These are phyloP conservation scores for Termitomyces sp. DNA, from an alignment of 768 basidiomycete genomes.

Conservation along the genomic window DNA sequence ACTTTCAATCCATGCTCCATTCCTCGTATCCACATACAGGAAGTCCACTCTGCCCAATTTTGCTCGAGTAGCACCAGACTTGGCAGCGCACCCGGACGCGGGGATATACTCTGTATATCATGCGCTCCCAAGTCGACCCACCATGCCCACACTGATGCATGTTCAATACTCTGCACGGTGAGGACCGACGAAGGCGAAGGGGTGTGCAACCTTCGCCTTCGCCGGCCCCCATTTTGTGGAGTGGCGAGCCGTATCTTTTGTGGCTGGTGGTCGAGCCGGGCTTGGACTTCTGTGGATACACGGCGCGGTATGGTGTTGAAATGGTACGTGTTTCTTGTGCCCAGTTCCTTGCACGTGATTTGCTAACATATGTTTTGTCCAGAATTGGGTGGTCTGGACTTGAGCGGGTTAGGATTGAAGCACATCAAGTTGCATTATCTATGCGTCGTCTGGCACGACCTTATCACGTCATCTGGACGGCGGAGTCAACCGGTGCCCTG, in stretches of 20 bases:
- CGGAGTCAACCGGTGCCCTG: not conserved
- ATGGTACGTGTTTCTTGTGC: not conserved
- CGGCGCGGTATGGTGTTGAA: not conserved
- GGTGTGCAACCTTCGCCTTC: not conserved
- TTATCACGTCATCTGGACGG: not conserved
- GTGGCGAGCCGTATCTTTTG: not conserved
- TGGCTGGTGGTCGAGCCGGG: not conserved
- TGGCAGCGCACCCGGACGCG: not conserved
- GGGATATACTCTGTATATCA: not conserved
- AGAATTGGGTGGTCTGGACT: not conserved
- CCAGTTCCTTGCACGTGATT: not conserved
- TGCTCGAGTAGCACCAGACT: not conserved
- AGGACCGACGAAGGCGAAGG: slow-evolving; percentile 2
- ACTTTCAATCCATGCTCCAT: not conserved
- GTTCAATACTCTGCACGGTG: not conserved
- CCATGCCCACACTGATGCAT: not conserved
- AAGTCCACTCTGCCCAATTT: not conserved
- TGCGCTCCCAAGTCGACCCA: not conserved
- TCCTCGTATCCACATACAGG: not conserved
- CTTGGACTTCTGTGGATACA: not conserved
- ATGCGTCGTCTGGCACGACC: not conserved
- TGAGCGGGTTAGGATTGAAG: not conserved
- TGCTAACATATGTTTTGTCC: not conserved
- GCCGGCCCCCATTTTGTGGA: not conserved
- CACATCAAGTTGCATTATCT: not conserved